Evolutionary conservation across 495 filamentous ascomycete species (phyloP), one percentile per base, ranked within the genome.

Genomic region (Aspergillus avenaceus): DNA sequence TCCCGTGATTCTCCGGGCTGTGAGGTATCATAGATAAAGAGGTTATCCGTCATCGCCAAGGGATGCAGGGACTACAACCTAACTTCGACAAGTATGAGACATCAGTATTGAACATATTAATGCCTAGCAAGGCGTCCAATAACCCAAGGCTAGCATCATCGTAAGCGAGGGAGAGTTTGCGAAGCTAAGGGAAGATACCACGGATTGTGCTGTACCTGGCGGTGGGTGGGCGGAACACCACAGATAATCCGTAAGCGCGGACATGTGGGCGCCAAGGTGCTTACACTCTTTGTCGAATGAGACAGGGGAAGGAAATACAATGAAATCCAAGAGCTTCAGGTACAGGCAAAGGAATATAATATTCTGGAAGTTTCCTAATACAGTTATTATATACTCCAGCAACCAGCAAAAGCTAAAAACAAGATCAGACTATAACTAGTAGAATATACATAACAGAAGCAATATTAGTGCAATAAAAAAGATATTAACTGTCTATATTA

Each of bases 1-100:
- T 40, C 37, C 49, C 31, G 37, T 52, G 49, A 38, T 24, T 52
- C 41, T 5, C 21, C 37, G 24, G 41, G 38, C 40, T 44, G 49
- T 23, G 41, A 52, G 29, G 41, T 28, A 45, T 52, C 49, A 38
- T 45, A 45, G 42, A 36, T 52, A 26, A 52, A 52, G 16, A 26
- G 49, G 38, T 32, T 32, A 50, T 45, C 47, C 46, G 46, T 34
- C 40, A 50, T 55, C 24, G 25, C 41, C 27, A 54, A 34, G 22
- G 42, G 27, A 45, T 29, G 42, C 23, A 29, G 23, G 24, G 32
- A 36, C 32, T 19, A 45, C 12, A 21, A 26, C 28, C 38, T 46
- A 19, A 41, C 26, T 37, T 45, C 5, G 34, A 40, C 19, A 14
- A 52, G 28, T 40, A 34, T 51, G 28, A 50, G 26, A 32, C 23